Evolutionary conservation across 495 filamentous ascomycete species (phyloP).

Genomic region (Penicillium malachiteum): DNA sequence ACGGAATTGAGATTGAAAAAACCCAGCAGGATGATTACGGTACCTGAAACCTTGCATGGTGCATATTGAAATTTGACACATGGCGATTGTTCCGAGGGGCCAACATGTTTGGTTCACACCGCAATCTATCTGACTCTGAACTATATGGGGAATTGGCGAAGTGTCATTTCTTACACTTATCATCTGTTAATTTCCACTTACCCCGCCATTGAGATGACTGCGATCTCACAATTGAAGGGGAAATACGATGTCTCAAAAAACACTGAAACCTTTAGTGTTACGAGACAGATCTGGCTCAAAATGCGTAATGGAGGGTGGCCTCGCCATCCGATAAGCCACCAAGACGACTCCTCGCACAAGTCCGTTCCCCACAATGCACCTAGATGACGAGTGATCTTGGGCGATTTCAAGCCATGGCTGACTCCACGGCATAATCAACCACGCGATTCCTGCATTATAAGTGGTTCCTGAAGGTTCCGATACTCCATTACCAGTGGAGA

Average conservation of each 20-base stretch:
- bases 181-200: neutral
- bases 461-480: neutral
- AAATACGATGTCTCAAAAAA: neutral
- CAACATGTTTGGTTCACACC: neutral
- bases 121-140: too few species aligned
- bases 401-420: neutral
- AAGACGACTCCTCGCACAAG: neutral
- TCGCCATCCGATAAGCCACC: slow-evolving; percentile 2
- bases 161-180: neutral
- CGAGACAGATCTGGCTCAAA: neutral
- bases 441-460: neutral
- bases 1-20: neutral
- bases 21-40: neutral
- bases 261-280: neutral
- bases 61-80: neutral
- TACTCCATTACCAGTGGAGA: neutral
- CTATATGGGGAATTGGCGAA: too few species aligned
- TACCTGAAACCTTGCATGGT: neutral
- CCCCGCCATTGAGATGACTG: neutral
- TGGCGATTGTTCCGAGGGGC: neutral
- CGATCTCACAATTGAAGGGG: neutral
- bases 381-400: neutral
- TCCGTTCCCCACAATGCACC: neutral
- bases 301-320: neutral
- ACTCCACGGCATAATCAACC: neutral